Evolutionary conservation across 78 protist species (phyloP).

Genomic region (Dictyostelium firmibasis): DNA sequence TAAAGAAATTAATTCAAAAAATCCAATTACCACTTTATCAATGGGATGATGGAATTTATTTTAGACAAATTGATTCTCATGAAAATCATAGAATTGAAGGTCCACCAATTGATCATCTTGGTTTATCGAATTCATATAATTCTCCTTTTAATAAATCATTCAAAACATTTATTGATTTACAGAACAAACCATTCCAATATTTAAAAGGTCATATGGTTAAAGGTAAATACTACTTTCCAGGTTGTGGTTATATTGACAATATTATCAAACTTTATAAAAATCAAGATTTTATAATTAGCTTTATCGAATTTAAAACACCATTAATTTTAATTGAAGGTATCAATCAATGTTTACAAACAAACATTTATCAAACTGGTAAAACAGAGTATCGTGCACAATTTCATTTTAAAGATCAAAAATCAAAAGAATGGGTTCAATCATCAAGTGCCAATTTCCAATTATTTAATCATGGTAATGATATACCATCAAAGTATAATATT

Average conservation of each 20-base stretch:
- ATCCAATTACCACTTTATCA: not conserved
- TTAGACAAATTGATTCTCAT: not conserved
- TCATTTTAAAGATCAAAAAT: not conserved
- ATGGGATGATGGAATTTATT: constrained; percentile 4
- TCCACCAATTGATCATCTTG: constrained; percentile 1
- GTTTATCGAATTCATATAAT: not conserved
- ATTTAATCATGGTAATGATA: not conserved
- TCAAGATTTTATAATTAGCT: not conserved
- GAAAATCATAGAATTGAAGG: not conserved
- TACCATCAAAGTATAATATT: not conserved
- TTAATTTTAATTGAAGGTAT: not conserved
- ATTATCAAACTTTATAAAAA: not conserved
- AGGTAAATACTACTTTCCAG: constrained; percentile 41
- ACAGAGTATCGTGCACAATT: not conserved
- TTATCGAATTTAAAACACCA: constrained; percentile 14
- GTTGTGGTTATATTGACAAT: constrained; percentile 49
- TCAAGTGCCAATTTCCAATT: not conserved
- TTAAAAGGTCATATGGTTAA: constrained; percentile 52
- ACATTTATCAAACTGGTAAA: not conserved
- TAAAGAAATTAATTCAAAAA: not conserved
- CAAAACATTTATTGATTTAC: constrained; percentile 25
- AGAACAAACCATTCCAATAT: not conserved
- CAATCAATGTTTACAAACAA: not conserved
- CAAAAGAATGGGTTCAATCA: not conserved
- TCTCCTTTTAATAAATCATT: not conserved